Evolutionary conservation across 352 stramenopile genomes (phyloP), one percentile per base, ranked within the genome.

Genomic region (Globisporangium nunn): DNA sequence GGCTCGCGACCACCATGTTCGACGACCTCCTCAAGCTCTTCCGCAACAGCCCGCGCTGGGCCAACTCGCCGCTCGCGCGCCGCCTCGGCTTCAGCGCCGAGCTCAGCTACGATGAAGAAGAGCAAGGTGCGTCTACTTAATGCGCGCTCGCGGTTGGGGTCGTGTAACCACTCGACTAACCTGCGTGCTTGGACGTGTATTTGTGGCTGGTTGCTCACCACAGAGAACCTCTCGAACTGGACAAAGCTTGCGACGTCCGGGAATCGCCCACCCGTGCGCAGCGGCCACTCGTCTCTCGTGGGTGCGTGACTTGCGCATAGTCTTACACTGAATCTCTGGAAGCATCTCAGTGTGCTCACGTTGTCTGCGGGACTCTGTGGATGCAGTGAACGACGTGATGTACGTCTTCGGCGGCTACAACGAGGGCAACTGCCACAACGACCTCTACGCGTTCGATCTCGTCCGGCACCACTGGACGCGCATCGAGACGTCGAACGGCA

Each of bases 331-430:
- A 23, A 23, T 23, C 23, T 23, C 0, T 23, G 23, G 23, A 23
- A 23, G 23, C 23, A 50, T 33, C 18, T 2, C 17, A 17, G 15
- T 23, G 14, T 7, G 28, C 28, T n/a, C 11, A n/a, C 12, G 47
- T 39, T 37, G 17, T 4, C 61, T 60, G 62, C 49, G 8, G 43
- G 28, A 55, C 3, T 17, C 30, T 31, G 14, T 18, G 43, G 41
- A 18, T 51, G 30, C 53, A 90, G 81, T 91, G 31, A 78, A 66
- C 18, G 75, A 87, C 60, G 74, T 77, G 56, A 92, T 90, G 82
- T 92, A 89, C 56, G 70, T 90, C 30, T 92, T 92, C 56, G 82
- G 82, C 23, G 82, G 82, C 18, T 92, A 92, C 76, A 90, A 92
- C 63, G 79, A 92, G 68, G 82, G 82, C 43, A 88, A 89, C 64